phyloP scores from a whole-genome alignment of 2,329 filamentous ascomycete species.

The Xylaria sp. region DNA sequence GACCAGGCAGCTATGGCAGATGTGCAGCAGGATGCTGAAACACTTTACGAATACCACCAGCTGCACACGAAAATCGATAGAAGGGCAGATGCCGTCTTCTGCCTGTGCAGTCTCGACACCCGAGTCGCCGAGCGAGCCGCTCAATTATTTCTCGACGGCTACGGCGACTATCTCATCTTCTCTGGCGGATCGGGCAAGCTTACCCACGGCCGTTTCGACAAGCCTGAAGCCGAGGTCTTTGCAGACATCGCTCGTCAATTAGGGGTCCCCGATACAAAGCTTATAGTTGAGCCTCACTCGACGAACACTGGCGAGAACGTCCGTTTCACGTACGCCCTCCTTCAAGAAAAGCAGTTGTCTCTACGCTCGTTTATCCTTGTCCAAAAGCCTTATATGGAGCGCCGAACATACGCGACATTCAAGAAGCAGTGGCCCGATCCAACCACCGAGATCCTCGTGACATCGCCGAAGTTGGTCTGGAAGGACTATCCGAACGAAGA shows the following conservation, averaged over 20 bases:
- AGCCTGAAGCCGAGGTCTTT: constrained; percentile 58
- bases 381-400: constrained; percentile 63
- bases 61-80: constrained; percentile 51
- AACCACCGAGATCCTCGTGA: constrained; percentile 52
- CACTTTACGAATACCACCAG: constrained; percentile 59
- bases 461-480: constrained; percentile 55
- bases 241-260: constrained; percentile 54
- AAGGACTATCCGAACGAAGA: constrained; percentile 55
- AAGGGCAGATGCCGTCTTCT: constrained; percentile 58
- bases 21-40: constrained; percentile 50
- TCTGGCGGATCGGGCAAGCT: constrained; percentile 57
- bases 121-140: constrained; percentile 58
- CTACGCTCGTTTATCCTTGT: constrained; percentile 55
- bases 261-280: constrained; percentile 54
- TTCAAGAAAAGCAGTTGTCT: constrained; percentile 46
- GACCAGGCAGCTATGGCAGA: constrained; percentile 14
- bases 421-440: constrained; percentile 58
- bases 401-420: constrained; percentile 59
- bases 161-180: constrained; percentile 56
- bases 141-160: constrained; percentile 55
- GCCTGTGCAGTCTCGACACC: constrained; percentile 60
- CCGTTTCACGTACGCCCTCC: constrained; percentile 55
- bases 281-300: constrained; percentile 55
- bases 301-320: constrained; percentile 62
- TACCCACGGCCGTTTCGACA: constrained; percentile 53